Conservation (phyloP, 2,329 filamentous ascomycete genomes). For the Alternaria infectoria region DNA sequence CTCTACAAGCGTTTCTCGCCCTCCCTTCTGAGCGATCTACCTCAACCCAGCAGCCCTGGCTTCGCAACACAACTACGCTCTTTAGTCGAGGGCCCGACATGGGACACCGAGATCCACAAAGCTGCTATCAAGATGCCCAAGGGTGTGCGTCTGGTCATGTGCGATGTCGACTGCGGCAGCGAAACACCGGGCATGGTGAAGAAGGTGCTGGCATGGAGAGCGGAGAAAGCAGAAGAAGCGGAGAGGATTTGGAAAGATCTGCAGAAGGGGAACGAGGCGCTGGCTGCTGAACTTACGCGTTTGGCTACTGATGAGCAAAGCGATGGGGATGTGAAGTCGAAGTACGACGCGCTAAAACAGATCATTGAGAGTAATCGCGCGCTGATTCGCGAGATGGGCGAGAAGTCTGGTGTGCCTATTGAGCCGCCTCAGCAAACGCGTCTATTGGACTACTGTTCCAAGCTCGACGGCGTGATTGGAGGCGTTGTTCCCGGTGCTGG, state of each 20-base stretch:
- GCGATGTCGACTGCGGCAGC: slow-evolving; percentile 92
- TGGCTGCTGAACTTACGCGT: slow-evolving; percentile 69
- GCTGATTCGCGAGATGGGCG: slow-evolving; percentile 78
- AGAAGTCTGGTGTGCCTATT: slow-evolving; percentile 77
- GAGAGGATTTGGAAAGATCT: slow-evolving; percentile 75
- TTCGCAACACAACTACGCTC: slow-evolving; percentile 71
- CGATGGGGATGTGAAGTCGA: slow-evolving; percentile 49
- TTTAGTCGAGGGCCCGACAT: slow-evolving; percentile 68
- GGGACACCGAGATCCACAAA: slow-evolving; percentile 81
- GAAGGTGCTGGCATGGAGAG: slow-evolving; percentile 83
- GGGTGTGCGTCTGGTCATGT: slow-evolving; percentile 84
- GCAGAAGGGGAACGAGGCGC: slow-evolving; percentile 73
- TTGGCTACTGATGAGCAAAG: slow-evolving; percentile 53
- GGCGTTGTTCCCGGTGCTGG: slow-evolving; percentile 94
- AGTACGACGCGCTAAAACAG: slow-evolving; percentile 58
- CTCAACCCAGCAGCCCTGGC: slow-evolving; percentile 67
- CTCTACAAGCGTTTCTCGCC: slow-evolving; percentile 93
- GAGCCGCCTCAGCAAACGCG: slow-evolving; percentile 86
- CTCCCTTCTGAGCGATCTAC: slow-evolving; percentile 69
- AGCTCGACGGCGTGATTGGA: slow-evolving; percentile 80
- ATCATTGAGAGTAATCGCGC: slow-evolving; percentile 60
- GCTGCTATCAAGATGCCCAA: slow-evolving; percentile 72
- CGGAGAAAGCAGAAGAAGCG: slow-evolving; percentile 67
- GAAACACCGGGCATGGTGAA: slow-evolving; percentile 97
- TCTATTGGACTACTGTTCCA: slow-evolving; percentile 76